These are phyloP conservation scores for Themeda triandra DNA, from an alignment of 176 grass and related monocot species.

Conservation along the genomic window DNA sequence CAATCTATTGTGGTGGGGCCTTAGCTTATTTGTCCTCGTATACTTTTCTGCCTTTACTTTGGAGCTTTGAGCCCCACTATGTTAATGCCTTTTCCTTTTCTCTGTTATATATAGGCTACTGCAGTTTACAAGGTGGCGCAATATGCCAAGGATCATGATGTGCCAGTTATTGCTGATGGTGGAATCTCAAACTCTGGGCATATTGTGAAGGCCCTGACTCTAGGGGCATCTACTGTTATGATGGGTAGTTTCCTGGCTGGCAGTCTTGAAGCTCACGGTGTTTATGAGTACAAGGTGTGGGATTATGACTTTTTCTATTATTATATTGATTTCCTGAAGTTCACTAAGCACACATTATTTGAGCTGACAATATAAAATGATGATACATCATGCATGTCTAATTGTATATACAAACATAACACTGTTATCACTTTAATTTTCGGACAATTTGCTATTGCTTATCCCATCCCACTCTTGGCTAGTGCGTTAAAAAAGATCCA, in stretches of 20 bases:
- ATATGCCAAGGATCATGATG: conserved; percentile 79
- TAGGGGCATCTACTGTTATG: conserved; percentile 89
- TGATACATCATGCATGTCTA: background rate
- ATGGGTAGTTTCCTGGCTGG: conserved; percentile 95
- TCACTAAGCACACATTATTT: background rate
- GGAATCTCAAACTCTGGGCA: conserved; percentile 98
- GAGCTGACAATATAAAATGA: background rate
- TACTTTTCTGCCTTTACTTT: background rate
- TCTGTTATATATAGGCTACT: conserved; percentile 60
- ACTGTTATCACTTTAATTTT: background rate
- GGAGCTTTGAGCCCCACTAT: background rate
- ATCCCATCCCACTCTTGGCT: background rate
- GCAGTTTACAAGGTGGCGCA: conserved; percentile 88
- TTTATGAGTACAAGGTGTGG: conserved; percentile 66
- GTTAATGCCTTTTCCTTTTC: background rate
- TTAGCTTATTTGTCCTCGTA: background rate
- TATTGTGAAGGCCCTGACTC: conserved; percentile 83
- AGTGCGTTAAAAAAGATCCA: background rate
- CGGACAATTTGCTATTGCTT: background rate
- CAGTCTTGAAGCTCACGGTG: conserved; percentile 82
- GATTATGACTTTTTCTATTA: background rate
- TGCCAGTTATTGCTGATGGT: conserved; percentile 89
- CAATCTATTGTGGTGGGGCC: background rate
- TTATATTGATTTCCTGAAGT: background rate
- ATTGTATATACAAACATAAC: background rate